Base-by-base conservation (phyloP, 352 stramenopile genomes). In the Thalassiosira exigua region DNA sequence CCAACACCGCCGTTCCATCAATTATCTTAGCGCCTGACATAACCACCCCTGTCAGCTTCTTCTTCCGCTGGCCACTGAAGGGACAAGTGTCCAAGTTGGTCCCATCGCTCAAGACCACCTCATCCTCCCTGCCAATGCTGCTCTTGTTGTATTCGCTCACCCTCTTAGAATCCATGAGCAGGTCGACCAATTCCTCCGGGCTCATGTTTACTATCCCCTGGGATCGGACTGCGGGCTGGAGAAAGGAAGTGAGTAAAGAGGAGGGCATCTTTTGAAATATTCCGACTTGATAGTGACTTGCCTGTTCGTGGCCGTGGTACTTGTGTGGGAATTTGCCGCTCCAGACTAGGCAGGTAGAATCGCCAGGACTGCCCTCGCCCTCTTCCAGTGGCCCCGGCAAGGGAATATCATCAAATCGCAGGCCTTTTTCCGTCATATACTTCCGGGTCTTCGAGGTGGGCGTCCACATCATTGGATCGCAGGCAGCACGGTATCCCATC, bases 121-220 rank as follows among this genome's bases (percentile, higher is more conserved):
- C 62, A 69, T 93, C 88, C 32, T 57, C 69, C 24, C 88, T 48
- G 12, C 86, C 88, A 32, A 90, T 78, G 64, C 80, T 90, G 17
- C 89, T 84, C 53, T 90, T 90, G 61, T 93, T 93, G 70, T 93
- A 93, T 70, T 90, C 80, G 29, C 85, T 72, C 1, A 92, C 86
- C 17, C 86, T 75, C 26, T 4, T 62, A 22, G 75, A 89, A 79
- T 93, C 88, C 32, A 93, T 83, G 2, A 93, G 57, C 41, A 93
- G 70, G 62, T 92, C 86, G 3, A 90, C 75, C 3, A 93, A 59
- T 0, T 78, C 66, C 60, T 90, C 79, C 0, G 88, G 33, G 39
- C 64, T 81, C 69, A 85, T 86, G 26, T 84, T 77, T 3, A 93
- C 65, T 39, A 92, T 72, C 26, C 76, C 86, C 53, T 79, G 75